Percentiles rank a stretch among this genome's conserved stretches.
phyloP scores from a whole-genome alignment of 805 yeast species.

The Ogataea angusta region DNA sequence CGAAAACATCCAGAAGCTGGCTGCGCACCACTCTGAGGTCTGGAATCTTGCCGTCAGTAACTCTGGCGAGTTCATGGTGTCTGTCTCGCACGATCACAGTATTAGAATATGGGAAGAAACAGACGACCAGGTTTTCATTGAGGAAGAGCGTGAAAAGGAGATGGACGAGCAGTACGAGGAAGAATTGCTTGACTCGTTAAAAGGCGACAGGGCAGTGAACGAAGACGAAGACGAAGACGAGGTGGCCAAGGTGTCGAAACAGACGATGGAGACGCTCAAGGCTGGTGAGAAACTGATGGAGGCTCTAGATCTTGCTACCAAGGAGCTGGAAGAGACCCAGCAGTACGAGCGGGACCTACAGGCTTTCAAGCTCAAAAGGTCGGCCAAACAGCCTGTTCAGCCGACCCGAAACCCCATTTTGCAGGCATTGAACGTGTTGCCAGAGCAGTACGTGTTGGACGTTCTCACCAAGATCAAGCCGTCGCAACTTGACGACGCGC shows the following conservation, averaged over 20 bases:
- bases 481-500: slow-evolving; percentile 88
- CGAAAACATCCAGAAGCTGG: slow-evolving; percentile 83
- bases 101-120: slow-evolving; percentile 92
- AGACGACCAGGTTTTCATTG: slow-evolving; percentile 92
- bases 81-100: slow-evolving; percentile 91
- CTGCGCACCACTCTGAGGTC: slow-evolving; percentile 88
- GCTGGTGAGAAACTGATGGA: slow-evolving; percentile 93
- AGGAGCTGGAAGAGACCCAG: slow-evolving; percentile 58
- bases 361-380: slow-evolving; percentile 38
- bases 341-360: slow-evolving; percentile 44
- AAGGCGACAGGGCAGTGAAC: slow-evolving; percentile 39
- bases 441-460: slow-evolving; percentile 76
- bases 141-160: slow-evolving; percentile 95
- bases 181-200: slow-evolving; percentile 70
- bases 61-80: slow-evolving; percentile 67
- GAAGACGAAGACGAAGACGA: slow-evolving; percentile 47
- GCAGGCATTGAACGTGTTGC: slow-evolving; percentile 64
- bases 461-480: slow-evolving; percentile 69
- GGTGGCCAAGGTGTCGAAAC: slow-evolving; percentile 66
- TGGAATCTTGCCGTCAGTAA: slow-evolving; percentile 84
- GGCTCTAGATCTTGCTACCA: slow-evolving; percentile 78
- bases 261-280: slow-evolving; percentile 86
- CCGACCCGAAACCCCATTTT: slow-evolving; percentile 74
- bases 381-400: slow-evolving; percentile 47
- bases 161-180: slow-evolving; percentile 88